These are phyloP conservation scores for Suillus decipiens DNA, from an alignment of 768 basidiomycete genomes.

Conservation along the genomic window DNA sequence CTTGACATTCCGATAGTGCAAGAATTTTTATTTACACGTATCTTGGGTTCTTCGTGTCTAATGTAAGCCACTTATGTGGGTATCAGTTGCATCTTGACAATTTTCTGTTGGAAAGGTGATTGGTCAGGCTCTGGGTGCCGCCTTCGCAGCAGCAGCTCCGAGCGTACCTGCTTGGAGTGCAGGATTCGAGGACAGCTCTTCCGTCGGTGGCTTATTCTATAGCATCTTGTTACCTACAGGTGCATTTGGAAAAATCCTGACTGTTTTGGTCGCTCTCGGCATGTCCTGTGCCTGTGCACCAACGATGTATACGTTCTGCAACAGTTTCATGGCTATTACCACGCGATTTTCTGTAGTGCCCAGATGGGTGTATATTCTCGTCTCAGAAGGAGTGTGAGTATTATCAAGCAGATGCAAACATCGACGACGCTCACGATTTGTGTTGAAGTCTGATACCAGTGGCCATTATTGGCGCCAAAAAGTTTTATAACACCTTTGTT, in stretches of 20 bases:
- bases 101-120: background rate
- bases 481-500: background rate
- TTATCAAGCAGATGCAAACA: background rate
- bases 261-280: background rate
- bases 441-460: background rate
- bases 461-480: background rate
- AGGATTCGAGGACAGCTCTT: background rate
- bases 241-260: background rate
- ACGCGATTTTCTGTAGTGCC: background rate
- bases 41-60: slow-evolving; percentile 1
- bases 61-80: background rate
- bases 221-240: background rate
- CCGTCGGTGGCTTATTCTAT: background rate
- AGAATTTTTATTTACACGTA: slow-evolving; percentile 41
- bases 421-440: background rate
- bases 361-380: background rate
- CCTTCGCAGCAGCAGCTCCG: background rate
- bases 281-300: background rate
- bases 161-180: background rate
- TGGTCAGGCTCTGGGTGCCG: background rate
- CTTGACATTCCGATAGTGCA: slow-evolving; percentile 23
- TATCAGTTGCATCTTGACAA: background rate
- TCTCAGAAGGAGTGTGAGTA: background rate
- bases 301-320: background rate
- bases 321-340: background rate